phyloP scores from a whole-genome alignment of 2,329 filamentous ascomycete species.

The Fusarium concolor region DNA sequence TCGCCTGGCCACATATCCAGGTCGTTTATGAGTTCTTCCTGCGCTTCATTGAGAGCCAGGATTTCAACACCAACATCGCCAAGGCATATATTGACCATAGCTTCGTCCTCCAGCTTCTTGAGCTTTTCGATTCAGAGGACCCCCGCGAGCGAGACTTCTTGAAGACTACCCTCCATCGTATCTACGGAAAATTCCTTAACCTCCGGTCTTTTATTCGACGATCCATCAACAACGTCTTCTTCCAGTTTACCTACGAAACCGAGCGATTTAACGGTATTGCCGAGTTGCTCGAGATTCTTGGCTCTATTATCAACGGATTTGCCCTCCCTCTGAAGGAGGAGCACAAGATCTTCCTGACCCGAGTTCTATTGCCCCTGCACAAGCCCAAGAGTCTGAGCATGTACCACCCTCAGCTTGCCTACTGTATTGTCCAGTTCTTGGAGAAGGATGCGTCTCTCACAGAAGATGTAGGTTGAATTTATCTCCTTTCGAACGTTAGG shows the following conservation, averaged over 20 bases:
- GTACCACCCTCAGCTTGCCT: conserved; percentile 98
- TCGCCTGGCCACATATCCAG: conserved; percentile 99
- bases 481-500: neutral
- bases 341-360: conserved; percentile 96
- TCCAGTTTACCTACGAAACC: conserved; percentile 99
- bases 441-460: conserved; percentile 98
- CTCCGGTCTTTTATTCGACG: conserved; percentile 95
- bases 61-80: conserved; percentile 99
- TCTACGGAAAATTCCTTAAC: conserved; percentile 99
- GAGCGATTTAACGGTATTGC: conserved; percentile 99
- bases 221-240: conserved; percentile 99
- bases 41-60: conserved; percentile 98
- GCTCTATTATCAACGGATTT: conserved; percentile 99
- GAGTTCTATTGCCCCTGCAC: conserved; percentile 92
- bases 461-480: conserved; percentile 76
- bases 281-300: conserved; percentile 94
- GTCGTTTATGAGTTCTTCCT: conserved; percentile 99
- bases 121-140: conserved; percentile 98
- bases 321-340: conserved; percentile 97
- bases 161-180: conserved; percentile 96
- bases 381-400: conserved; percentile 99
- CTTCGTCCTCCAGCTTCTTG: conserved; percentile 96
- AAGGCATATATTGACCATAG: conserved; percentile 99
- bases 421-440: conserved; percentile 98
- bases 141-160: conserved; percentile 96